Evolutionary conservation across 371 early-diverging fungal species (phyloP).

Genomic region (Mucor velutinosus): DNA sequence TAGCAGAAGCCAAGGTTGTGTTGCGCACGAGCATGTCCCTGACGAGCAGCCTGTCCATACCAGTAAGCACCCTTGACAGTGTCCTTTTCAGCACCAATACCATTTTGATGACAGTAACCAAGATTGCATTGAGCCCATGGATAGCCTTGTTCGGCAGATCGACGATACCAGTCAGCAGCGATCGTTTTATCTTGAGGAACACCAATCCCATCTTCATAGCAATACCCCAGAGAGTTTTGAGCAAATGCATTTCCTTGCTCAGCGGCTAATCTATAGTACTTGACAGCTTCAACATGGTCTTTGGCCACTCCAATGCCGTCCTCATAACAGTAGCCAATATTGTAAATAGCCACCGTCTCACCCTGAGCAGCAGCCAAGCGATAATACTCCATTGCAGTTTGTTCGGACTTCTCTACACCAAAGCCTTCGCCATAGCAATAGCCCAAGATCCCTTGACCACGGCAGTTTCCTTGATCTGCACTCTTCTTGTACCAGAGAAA

Average conservation of each 20-base stretch:
- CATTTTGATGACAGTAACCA: slow-evolving; percentile 85
- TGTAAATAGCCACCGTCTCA: slow-evolving; percentile 78
- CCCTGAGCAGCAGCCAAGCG: slow-evolving; percentile 63
- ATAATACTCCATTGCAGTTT: slow-evolving; percentile 75
- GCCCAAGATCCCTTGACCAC: slow-evolving; percentile 76
- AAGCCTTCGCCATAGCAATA: slow-evolving; percentile 80
- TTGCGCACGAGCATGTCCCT: slow-evolving; percentile 82
- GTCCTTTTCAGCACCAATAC: slow-evolving; percentile 74
- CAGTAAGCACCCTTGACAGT: slow-evolving; percentile 71
- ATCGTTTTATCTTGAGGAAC: slow-evolving; percentile 50
- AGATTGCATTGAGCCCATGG: slow-evolving; percentile 74
- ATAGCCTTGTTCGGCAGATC: slow-evolving; percentile 66
- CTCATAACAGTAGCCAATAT: slow-evolving; percentile 84
- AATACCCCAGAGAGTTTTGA: slow-evolving; percentile 79
- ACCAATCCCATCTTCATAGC: slow-evolving; percentile 80
- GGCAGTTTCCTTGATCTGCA: slow-evolving; percentile 66
- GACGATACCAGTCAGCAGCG: slow-evolving; percentile 70
- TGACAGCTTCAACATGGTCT: slow-evolving; percentile 68
- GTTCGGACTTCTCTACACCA: slow-evolving; percentile 71
- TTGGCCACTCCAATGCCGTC: slow-evolving; percentile 78
- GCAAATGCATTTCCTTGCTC: slow-evolving; percentile 81
- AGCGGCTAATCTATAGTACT: slow-evolving; percentile 76
- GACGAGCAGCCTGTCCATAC: slow-evolving; percentile 78
- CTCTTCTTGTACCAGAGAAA: slow-evolving; percentile 65
- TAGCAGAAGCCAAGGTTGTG: slow-evolving; percentile 88